Base-by-base conservation (phyloP, 1,284 basidiomycete species). In the Ceratobasidium sp. region DNA sequence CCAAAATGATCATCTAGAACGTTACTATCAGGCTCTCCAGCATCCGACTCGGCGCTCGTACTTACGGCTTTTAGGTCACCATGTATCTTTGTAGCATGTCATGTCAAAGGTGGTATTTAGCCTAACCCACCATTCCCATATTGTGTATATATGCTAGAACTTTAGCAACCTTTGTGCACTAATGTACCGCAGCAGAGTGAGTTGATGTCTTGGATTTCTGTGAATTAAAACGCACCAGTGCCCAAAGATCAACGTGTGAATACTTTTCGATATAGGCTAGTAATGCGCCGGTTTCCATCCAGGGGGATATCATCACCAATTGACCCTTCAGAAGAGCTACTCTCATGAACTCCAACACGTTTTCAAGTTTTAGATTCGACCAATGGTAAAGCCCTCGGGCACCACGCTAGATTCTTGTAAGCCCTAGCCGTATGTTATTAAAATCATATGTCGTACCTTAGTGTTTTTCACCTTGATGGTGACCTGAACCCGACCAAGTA, bases 231-330 rank as follows among this genome's bases (percentile, higher is more conserved):
- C 55, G 23, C 16, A 58, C 55, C 28, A 58, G 16, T 35, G 4
- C 8, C 30, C 30, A 32, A 16, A 23, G 55, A 6, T 58, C 32
- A 14, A 18, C 11, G 13, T 21, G 30, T 35, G 28, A 14, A n/a
- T n/a, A n/a, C n/a, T n/a, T n/a, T n/a, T n/a, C n/a, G n/a, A 35
- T 35, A 11, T 32, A 9, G 11, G 9, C 18, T 35, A 9, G 32
- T 58, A 18, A 58, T 16, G 28, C 16, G 6, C 55, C 55, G 32
- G 30, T 58, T 16, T n/a, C 35, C 55, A 58, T 58, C 55, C 55
- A 58, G 8, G 55, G 55, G 14, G 55, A 58, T 21, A 58, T 35
- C 55, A 58, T 58, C 14, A 28, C 26, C 7, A 58, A 35, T 6
- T 30, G 28, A 4, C n/a, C 11, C n/a, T 35, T 30, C 1, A 58